phyloP scores from a whole-genome alignment of 768 basidiomycete genomes.

The Leccinum subgranulosum region DNA sequence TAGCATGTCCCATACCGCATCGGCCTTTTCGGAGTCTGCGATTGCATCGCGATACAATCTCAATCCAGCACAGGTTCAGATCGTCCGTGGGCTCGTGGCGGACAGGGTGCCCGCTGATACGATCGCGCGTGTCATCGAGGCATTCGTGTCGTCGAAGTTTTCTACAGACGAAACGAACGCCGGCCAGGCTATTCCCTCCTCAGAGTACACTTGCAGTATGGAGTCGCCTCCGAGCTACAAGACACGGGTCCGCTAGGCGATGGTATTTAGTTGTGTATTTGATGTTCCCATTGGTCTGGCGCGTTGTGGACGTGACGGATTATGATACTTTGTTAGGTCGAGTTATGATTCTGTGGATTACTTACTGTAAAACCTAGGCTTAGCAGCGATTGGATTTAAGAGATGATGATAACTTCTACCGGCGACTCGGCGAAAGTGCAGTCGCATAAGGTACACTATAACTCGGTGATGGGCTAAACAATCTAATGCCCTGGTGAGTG shows the following conservation, averaged over 20 bases:
- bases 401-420: too few relatives aligned
- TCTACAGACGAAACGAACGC: not conserved
- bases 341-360: too few relatives aligned
- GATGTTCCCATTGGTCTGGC: not conserved
- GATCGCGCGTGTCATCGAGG: constrained; percentile 15
- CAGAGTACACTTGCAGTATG: constrained; percentile 1
- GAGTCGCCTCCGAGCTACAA: constrained; percentile 21
- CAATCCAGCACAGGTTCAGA: constrained; percentile 9
- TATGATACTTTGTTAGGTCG: too few relatives aligned
- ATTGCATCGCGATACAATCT: not conserved
- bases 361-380: too few relatives aligned
- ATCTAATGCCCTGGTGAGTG: too few relatives aligned
- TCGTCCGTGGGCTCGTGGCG: constrained; percentile 9
- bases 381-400: too few relatives aligned
- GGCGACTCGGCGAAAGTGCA: too few relatives aligned
- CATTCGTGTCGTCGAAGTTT: not conserved
- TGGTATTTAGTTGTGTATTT: too few relatives aligned
- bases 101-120: constrained; percentile 16
- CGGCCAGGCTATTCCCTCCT: not conserved
- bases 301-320: too few relatives aligned
- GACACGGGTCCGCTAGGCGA: not conserved
- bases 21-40: not conserved
- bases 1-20: not conserved
- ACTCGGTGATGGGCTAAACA: too few relatives aligned
- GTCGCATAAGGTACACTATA: too few relatives aligned